Evolutionary conservation across 805 yeast genomes (phyloP), one percentile per base, ranked within the genome.

Genomic region (Kodamaea nitidulidarum): DNA sequence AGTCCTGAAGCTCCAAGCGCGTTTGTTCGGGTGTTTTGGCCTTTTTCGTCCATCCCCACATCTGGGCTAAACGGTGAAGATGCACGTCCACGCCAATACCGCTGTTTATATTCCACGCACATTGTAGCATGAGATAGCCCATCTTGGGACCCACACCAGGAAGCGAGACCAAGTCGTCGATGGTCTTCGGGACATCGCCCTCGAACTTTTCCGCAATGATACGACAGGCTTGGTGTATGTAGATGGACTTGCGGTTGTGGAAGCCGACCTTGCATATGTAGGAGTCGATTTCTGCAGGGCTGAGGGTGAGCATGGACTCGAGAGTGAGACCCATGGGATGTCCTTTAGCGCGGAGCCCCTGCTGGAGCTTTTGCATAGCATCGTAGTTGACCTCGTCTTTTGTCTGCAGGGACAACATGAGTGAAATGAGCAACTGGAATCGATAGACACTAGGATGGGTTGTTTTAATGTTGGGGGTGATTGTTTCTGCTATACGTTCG

Each of bases 71-170:
- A 38, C 98, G 66, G 50, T 85, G 90, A 38, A 90, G 78, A 58
- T 90, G 98, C 2, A 87, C 90, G 56, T 90, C 98, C 8, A 90
- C 96, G 7, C 97, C 96, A n/a, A 90, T 86, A 0, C 97, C 97
- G 10, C 69, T 65, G 38, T 72, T 80, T 42, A 81, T 65, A 30
- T 70, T 65, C 96, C 96, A 88, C 0, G 93, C 95, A 29, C 78
- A 75, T 51, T 88, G 95, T 42, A 88, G 64, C 1, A 90, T 70
- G 28, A 90, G 61, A 55, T 76, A 84, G 0, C 95, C 95, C 98
- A 90, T 90, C 57, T 90, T 90, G 7, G 96, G 96, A 0, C 98
- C 98, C 2, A 90, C 95, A 0, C 98, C 98, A 0, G 96, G 96
- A 22, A 90, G 63, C 0, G 73, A 59, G 4, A 75, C 69, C 37